A percentile compares a stretch with the other conserved stretches of the same genome.
phyloP scores from a whole-genome alignment of 2,329 filamentous ascomycete genomes.

The Scedosporium aurantiacum region DNA sequence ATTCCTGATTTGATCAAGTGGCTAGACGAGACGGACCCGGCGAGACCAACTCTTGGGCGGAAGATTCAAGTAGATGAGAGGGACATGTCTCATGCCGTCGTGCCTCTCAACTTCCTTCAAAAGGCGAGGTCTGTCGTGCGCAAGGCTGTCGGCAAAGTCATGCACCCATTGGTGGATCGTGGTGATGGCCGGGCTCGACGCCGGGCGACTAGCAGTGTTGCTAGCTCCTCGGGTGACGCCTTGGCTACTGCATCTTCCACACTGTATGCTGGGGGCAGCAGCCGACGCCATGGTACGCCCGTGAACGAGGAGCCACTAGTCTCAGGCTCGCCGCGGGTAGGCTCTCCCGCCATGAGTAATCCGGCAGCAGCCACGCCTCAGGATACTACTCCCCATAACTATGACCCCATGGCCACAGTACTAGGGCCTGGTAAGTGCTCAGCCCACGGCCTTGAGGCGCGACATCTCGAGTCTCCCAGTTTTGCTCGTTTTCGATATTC shows the following conservation, averaged over 20 bases:
- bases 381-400: constrained; percentile 20
- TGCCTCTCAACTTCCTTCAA: constrained; percentile 78
- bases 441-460: constrained; percentile 3
- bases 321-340: constrained; percentile 8
- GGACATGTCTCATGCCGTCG: constrained; percentile 82
- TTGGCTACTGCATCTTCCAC: constrained; percentile 15
- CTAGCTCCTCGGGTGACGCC: constrained; percentile 51
- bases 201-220: constrained; percentile 50
- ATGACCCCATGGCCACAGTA: constrained; percentile 12
- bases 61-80: constrained; percentile 86
- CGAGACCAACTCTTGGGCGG: constrained; percentile 62
- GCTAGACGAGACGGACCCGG: constrained; percentile 91
- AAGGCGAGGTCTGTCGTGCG: constrained; percentile 70
- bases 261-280: neutral
- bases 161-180: constrained; percentile 48
- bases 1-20: constrained; percentile 65
- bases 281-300: neutral
- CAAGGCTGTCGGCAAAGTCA: constrained; percentile 53
- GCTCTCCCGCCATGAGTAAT: constrained; percentile 41
- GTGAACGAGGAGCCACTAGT: neutral
- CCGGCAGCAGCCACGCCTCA: constrained; percentile 42
- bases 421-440: neutral
- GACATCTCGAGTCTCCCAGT: constrained; percentile 8
- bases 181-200: constrained; percentile 42
- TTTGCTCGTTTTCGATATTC: neutral